phyloP scores from a whole-genome alignment of 805 yeast genomes.

The Candida xiaguanensis region DNA sequence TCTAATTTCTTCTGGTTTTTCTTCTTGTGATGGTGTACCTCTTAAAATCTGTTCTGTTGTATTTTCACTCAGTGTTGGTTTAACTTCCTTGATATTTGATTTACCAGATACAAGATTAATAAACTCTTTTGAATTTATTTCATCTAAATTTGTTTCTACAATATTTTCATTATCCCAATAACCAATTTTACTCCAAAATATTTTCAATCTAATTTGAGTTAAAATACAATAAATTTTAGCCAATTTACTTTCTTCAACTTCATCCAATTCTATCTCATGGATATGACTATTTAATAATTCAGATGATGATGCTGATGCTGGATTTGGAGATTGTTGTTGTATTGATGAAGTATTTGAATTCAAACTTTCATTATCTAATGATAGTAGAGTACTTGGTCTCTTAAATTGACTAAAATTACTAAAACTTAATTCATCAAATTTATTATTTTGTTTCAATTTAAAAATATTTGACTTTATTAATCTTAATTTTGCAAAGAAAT shows the following conservation, averaged over 20 bases:
- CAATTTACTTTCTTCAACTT: constrained; percentile 30
- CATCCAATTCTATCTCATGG: constrained; percentile 11
- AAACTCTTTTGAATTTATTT: constrained; percentile 19
- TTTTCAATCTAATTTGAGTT: constrained; percentile 57
- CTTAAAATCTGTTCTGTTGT: background rate
- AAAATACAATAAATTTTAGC: constrained; percentile 51
- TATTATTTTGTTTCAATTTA: constrained; percentile 42
- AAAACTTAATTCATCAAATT: constrained; percentile 23
- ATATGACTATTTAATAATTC: constrained; percentile 10
- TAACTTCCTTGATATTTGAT: background rate
- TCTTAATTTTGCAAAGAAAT: constrained; percentile 73
- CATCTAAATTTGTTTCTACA: constrained; percentile 24
- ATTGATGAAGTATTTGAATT: background rate
- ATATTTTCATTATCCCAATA: constrained; percentile 58
- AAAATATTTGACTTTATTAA: constrained; percentile 53
- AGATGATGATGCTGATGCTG: background rate
- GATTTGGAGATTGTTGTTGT: background rate
- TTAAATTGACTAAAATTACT: constrained; percentile 24
- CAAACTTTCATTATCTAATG: background rate
- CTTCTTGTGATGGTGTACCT: too few relatives aligned
- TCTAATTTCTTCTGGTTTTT: background rate
- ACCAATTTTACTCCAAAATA: constrained; percentile 84
- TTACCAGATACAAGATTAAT: constrained; percentile 6
- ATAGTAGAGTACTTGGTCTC: constrained; percentile 10
- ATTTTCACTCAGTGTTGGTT: background rate